Conservation (phyloP, 371 early-diverging fungal genomes). For the Rhizopus sp. region DNA sequence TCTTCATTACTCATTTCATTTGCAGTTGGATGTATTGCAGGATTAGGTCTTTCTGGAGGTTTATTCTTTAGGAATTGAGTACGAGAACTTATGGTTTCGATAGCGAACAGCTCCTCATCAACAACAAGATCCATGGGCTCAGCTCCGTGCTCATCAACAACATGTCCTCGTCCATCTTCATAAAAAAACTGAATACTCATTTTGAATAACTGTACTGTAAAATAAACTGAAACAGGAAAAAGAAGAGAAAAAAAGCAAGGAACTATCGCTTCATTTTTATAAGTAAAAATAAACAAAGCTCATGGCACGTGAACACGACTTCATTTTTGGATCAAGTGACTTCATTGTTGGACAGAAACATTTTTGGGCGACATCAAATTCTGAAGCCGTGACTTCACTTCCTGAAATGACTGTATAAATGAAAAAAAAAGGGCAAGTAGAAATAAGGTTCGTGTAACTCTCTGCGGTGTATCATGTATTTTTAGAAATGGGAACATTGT, state of each 20-base stretch:
- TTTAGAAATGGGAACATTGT: too few species aligned
- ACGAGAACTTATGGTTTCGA: slow-evolving; percentile 18
- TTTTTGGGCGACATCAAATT: slow-evolving; percentile 8
- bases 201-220: slow-evolving; percentile 12
- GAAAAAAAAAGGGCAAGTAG: too few species aligned
- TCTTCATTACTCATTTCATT: slow-evolving; percentile 11
- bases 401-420: too few species aligned
- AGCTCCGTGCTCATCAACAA: slow-evolving; percentile 21
- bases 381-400: slow-evolving; percentile 7
- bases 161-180: slow-evolving; percentile 19
- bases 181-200: slow-evolving; percentile 16
- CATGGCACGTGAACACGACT: slow-evolving; percentile 18
- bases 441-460: too few species aligned
- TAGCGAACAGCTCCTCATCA: slow-evolving; percentile 23
- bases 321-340: slow-evolving; percentile 9
- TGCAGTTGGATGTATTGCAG: slow-evolving; percentile 4
- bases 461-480: too few species aligned
- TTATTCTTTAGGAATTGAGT: slow-evolving; percentile 18
- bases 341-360: slow-evolving; percentile 11
- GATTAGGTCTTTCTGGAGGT: slow-evolving; percentile 4
- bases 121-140: slow-evolving; percentile 24
- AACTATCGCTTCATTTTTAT: slow-evolving; percentile 8
- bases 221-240: slow-evolving; percentile 11
- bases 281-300: slow-evolving; percentile 18
- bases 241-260: slow-evolving; percentile 10